phyloP scores from a whole-genome alignment of 345 rosid species.

The Erysimum cheiranthoides region DNA sequence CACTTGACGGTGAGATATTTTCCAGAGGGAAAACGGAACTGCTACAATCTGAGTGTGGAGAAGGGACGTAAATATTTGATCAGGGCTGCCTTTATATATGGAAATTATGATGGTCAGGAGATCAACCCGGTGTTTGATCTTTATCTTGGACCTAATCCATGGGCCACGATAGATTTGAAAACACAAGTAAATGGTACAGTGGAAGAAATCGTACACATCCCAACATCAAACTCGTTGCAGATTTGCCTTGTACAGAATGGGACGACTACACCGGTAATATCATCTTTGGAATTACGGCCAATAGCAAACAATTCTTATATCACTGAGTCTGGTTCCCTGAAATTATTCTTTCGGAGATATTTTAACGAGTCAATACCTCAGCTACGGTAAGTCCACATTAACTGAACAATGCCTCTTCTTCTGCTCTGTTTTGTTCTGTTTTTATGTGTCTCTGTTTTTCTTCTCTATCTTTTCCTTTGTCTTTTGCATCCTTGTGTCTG shows the following conservation, averaged over 20 bases:
- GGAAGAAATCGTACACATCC: conserved; percentile 42
- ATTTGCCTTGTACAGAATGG: conserved; percentile 57
- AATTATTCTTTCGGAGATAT: background rate
- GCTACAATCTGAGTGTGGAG: conserved; percentile 45
- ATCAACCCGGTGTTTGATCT: conserved; percentile 43
- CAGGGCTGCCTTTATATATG: conserved; percentile 41
- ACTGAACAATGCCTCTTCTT: background rate
- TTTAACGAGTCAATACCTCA: background rate
- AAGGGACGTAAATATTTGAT: conserved; percentile 38
- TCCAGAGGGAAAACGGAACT: conserved; percentile 50
- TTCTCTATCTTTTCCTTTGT: background rate
- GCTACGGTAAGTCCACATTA: conserved; percentile 3
- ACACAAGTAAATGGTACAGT: background rate
- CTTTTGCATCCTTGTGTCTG: background rate
- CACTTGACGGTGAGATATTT: conserved; percentile 34
- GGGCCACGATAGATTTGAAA: conserved; percentile 30
- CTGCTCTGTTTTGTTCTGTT: background rate
- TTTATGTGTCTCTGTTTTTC: background rate
- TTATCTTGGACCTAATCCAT: conserved; percentile 52
- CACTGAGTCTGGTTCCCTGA: conserved; percentile 38
- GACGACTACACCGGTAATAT: conserved; percentile 46
- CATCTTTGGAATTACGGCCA: conserved; percentile 51
- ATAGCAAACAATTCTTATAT: conserved; percentile 7
- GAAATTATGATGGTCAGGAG: conserved; percentile 49
- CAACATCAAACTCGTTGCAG: conserved; percentile 40